Evolutionary conservation across 805 yeast species (phyloP).

Genomic region (Ogataea wickerhamii): DNA sequence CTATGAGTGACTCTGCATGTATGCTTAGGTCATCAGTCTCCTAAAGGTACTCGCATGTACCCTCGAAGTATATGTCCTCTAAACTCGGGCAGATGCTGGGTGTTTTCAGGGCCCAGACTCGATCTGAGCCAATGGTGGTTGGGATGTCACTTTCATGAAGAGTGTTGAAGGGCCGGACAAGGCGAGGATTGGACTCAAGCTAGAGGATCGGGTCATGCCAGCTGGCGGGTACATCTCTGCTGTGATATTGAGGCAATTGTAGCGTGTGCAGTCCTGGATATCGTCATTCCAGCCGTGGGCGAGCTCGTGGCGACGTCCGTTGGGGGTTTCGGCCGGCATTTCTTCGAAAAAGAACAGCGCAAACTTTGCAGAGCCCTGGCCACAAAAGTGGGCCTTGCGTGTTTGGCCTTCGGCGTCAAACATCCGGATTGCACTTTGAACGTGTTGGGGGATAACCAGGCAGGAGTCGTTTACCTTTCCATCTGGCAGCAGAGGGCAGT

Average conservation of each 20-base stretch:
- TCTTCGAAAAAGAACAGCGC: constrained; percentile 27
- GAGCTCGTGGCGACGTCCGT: constrained; percentile 25
- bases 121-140: constrained; percentile 27
- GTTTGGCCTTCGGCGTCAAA: constrained; percentile 27
- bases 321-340: constrained; percentile 20
- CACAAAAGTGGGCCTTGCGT: constrained; percentile 25
- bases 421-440: constrained; percentile 22
- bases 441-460: constrained; percentile 24
- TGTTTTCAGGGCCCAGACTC: constrained; percentile 29
- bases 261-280: constrained; percentile 21
- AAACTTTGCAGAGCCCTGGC: constrained; percentile 25
- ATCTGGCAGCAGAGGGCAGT: constrained; percentile 20
- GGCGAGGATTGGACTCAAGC: constrained; percentile 24
- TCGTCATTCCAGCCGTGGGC: constrained; percentile 29
- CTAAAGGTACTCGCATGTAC: no score
- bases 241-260: constrained; percentile 22
- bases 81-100: constrained; percentile 29
- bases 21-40: no score
- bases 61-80: no score
- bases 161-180: constrained; percentile 26
- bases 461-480: constrained; percentile 19
- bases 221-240: constrained; percentile 28
- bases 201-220: constrained; percentile 27
- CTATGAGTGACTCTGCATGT: no score
- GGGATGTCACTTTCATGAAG: constrained; percentile 24